Base-by-base conservation (phyloP, 2,329 filamentous ascomycete species). In the Calycina herbarum region DNA sequence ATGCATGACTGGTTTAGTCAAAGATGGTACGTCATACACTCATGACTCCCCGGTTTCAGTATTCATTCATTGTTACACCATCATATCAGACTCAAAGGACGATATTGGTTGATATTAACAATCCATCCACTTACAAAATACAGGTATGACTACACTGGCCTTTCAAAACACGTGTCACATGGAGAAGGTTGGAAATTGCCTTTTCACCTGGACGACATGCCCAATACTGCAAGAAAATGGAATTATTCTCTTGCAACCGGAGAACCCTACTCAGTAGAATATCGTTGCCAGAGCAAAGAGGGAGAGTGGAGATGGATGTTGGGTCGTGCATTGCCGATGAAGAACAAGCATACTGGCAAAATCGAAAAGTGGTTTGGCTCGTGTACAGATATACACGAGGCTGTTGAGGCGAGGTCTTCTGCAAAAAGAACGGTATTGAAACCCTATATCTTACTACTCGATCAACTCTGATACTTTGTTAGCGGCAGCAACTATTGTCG, bases 311-410 rank as follows among this genome's bases (percentile, higher is more conserved):
- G 90, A 62, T 94, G 91, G 91, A 92, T 93, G 82, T 79, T 94
- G 2, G 90, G 88, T 11, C 83, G 90, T 56, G 91, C 90, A 0
- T 76, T 90, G 15, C 90, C 91, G 0, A 82, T 93, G 71, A 82
- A 82, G 48, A 86, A 92, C 66, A 84, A 83, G 67, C 83, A 88
- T 57, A 85, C 85, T 0, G 89, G 89, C 1, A 79, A 83, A 59
- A 92, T 94, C 59, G 82, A 91, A 66, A 92, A 91, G 73, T 94
- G 91, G 91, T 92, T 91, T 71, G 91, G 90, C 17, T 93, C 90
- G 0, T 93, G 89, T 72, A 93, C 91, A 13, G 91, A 94, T 69
- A 90, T 93, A 20, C 88, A 94, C 73, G 90, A 93, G 67, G 82
- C 87, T 56, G 88, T 93, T 2, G 83, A 90, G 72, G 85, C 89